Conservation (phyloP, 176 grass and related monocot species). For the Carex pumila region DNA sequence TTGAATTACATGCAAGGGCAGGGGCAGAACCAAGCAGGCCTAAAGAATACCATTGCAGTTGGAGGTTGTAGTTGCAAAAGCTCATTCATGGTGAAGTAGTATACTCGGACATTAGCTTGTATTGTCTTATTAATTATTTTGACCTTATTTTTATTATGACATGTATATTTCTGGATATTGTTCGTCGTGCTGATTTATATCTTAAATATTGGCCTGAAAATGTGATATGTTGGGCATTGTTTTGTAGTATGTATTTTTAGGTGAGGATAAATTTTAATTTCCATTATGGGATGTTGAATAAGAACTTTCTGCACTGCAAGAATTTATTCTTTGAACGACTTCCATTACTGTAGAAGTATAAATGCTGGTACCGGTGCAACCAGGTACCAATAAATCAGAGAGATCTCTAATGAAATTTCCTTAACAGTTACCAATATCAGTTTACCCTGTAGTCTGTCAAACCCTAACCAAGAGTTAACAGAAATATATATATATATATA, state of each 20-base stretch:
- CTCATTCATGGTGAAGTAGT: conserved; percentile 44
- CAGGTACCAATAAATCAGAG: neutral
- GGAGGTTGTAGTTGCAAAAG: conserved; percentile 49
- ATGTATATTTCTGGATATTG: neutral
- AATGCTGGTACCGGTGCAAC: neutral
- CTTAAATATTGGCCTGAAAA: neutral
- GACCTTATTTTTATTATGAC: neutral
- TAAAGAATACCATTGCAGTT: conserved; percentile 34
- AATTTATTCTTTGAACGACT: neutral
- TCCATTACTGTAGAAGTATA: neutral
- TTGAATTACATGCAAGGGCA: no score
- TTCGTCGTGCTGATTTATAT: no score
- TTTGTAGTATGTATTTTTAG: neutral
- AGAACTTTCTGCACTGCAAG: neutral
- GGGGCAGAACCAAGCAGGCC: no score
- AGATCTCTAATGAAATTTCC: no score
- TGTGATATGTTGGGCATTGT: conserved; percentile 3
- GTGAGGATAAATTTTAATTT: neutral
- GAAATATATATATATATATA: no score
- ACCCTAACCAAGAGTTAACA: no score
- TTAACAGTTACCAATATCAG: no score
- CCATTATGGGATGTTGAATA: neutral
- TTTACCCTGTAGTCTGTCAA: no score
- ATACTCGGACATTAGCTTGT: no score
- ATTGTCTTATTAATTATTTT: neutral